Percentiles rank a stretch among this genome's conserved stretches.
Conservation (phyloP, 192 early-diverging fungal genomes). For the Rhizophagus clarus region DNA sequence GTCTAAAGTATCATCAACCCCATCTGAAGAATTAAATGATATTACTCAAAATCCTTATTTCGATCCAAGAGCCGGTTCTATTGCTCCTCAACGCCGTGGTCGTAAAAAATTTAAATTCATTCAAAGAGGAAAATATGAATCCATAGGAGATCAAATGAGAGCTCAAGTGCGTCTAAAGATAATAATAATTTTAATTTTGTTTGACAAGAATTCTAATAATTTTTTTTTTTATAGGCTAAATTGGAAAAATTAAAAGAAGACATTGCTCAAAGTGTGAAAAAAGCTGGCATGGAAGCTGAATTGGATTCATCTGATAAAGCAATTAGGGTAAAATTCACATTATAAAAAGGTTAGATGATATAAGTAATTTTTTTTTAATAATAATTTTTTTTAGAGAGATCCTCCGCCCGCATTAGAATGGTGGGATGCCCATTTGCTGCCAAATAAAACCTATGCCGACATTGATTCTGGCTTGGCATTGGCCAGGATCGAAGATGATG, state of each 20-base stretch:
- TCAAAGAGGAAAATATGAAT: slow-evolving; percentile 77
- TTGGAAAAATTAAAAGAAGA: slow-evolving; percentile 74
- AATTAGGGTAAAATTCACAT: slow-evolving; percentile 51
- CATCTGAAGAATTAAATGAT: slow-evolving; percentile 56
- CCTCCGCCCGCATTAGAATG: slow-evolving; percentile 86
- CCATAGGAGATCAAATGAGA: slow-evolving; percentile 82
- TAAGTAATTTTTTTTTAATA: neutral
- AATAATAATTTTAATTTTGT: neutral
- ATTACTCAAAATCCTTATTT: slow-evolving; percentile 87
- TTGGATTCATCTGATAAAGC: slow-evolving; percentile 69
- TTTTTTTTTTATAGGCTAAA: slow-evolving; percentile 45
- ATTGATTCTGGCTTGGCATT: slow-evolving; percentile 42
- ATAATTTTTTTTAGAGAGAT: slow-evolving; percentile 47
- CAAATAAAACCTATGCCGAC: slow-evolving; percentile 71
- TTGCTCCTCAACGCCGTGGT: slow-evolving; percentile 46
- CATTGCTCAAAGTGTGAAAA: slow-evolving; percentile 70
- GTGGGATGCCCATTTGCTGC: slow-evolving; percentile 92
- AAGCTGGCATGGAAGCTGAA: slow-evolving; percentile 74
- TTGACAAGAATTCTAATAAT: neutral
- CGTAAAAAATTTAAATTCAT: slow-evolving; percentile 75
- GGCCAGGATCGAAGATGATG: slow-evolving; percentile 43
- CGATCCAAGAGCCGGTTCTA: slow-evolving; percentile 64
- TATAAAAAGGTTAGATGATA: neutral
- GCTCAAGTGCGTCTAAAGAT: slow-evolving; percentile 54
- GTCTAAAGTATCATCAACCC: slow-evolving; percentile 50